A percentile compares a stretch with the other conserved stretches of the same genome.
phyloP scores from a whole-genome alignment of 108 stramenopile genomes.

The Fragilariopsis cylindrus region DNA sequence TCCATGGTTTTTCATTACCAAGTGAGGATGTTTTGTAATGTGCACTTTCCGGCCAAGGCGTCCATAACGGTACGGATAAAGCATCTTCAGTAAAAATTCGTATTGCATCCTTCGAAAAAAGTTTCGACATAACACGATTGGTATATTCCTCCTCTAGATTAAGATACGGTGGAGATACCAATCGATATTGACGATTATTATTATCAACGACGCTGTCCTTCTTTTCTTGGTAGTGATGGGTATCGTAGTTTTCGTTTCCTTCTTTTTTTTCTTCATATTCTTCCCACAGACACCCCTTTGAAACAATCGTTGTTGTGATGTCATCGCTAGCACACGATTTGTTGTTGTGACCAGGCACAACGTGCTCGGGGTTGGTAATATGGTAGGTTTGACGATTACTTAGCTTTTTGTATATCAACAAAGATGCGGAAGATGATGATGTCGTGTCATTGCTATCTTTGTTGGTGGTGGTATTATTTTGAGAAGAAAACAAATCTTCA shows the following conservation, averaged over 20 bases:
- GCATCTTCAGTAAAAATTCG: conserved; percentile 61
- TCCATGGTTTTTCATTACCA: conserved; percentile 58
- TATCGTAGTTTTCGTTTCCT: conserved; percentile 21
- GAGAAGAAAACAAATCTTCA: not conserved
- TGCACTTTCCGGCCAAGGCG: conserved; percentile 90
- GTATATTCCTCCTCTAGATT: conserved; percentile 36
- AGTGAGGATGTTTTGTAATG: conserved; percentile 54
- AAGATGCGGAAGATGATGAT: not conserved
- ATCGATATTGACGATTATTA: conserved; percentile 31
- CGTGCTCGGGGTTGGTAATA: conserved; percentile 8
- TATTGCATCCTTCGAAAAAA: conserved; percentile 44
- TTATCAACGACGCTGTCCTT: not conserved
- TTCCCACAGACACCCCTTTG: conserved; percentile 69
- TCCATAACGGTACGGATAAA: conserved; percentile 73
- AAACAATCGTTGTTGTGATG: not conserved
- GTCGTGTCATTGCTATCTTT: not conserved
- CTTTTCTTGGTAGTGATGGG: conserved; percentile 17
- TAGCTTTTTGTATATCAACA: conserved; percentile 39
- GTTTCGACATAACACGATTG: conserved; percentile 36
- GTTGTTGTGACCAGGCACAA: not conserved
- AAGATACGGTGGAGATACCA: conserved; percentile 71
- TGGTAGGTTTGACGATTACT: conserved; percentile 21
- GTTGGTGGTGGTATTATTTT: not conserved
- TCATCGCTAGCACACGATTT: not conserved
- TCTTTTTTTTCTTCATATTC: conserved; percentile 15